Conservation (phyloP, 1,284 basidiomycete species). For the Cryptococcus sp. region DNA sequence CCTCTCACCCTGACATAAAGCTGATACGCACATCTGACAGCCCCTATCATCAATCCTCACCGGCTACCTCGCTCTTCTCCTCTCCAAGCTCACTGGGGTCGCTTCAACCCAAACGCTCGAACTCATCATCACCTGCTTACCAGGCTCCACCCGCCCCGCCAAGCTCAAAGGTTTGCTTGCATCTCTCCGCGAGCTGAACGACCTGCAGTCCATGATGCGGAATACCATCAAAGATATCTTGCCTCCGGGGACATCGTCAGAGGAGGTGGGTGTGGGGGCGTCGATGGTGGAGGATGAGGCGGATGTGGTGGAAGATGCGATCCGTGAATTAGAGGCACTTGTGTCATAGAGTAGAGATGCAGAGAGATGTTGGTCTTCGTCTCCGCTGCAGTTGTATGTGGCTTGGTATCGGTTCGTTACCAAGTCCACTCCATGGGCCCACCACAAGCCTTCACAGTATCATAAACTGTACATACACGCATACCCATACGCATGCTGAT, state of each 20-base stretch:
- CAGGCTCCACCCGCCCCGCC: not conserved
- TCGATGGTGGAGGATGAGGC: no score
- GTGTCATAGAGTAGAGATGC: no score
- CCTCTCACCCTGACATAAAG: not conserved
- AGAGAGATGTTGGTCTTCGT: not conserved
- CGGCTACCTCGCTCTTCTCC: conserved; percentile 22
- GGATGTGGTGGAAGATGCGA: no score
- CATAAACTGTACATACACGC: no score
- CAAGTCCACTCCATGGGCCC: no score
- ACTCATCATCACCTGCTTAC: conserved; percentile 4
- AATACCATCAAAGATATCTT: conserved; percentile 5
- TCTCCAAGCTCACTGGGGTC: conserved; percentile 11
- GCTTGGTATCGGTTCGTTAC: no score
- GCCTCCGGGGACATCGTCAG: not conserved
- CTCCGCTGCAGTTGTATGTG: no score
- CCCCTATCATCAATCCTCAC: conserved; percentile 8
- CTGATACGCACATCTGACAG: not conserved
- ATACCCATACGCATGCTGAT: no score
- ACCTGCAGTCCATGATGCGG: conserved; percentile 7
- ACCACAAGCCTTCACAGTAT: no score
- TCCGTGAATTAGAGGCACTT: no score
- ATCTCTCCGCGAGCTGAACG: conserved; percentile 13
- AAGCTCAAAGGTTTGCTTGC: conserved; percentile 13
- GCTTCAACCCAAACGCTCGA: not conserved
- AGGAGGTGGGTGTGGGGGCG: no score